These are phyloP conservation scores for Drosera spatulata DNA, from an alignment of 179 eudicot genomes.

Conservation along the genomic window DNA sequence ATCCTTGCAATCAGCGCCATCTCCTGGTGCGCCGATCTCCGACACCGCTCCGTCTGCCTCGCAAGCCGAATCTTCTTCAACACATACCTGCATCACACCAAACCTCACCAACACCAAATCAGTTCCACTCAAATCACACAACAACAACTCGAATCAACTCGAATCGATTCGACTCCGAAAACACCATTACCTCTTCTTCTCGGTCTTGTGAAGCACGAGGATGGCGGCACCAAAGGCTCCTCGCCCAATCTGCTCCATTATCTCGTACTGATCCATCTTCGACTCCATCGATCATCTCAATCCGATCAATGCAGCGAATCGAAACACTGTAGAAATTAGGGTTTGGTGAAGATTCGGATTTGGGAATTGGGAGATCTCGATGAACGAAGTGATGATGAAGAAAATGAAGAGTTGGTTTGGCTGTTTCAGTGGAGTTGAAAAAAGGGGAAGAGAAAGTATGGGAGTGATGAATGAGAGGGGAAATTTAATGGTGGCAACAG, in stretches of 20 bases:
- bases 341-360: too few relatives aligned
- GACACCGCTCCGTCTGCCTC: constrained; percentile 89
- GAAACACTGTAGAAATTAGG: too few relatives aligned
- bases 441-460: too few relatives aligned
- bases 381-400: too few relatives aligned
- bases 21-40: constrained; percentile 99
- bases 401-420: too few relatives aligned
- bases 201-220: constrained; percentile 79
- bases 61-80: constrained; percentile 97
- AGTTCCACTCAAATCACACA: neutral
- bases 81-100: constrained; percentile 46
- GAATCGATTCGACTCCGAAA: too few relatives aligned
- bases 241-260: constrained; percentile 98
- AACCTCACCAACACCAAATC: constrained; percentile 10
- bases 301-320: too few relatives aligned
- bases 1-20: constrained; percentile 93
- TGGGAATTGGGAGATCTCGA: too few relatives aligned
- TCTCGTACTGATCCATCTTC: constrained; percentile 94
- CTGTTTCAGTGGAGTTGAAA: too few relatives aligned
- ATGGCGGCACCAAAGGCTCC: constrained; percentile 99
- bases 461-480: too few relatives aligned
- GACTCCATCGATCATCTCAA: constrained; percentile 41
- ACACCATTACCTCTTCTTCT: constrained; percentile 56
- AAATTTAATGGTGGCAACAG: too few relatives aligned
- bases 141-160: too few relatives aligned